Evolutionary conservation across 2,329 filamentous ascomycete species (phyloP), one percentile per base, ranked within the genome.

Genomic region (Fusarium nurragi): DNA sequence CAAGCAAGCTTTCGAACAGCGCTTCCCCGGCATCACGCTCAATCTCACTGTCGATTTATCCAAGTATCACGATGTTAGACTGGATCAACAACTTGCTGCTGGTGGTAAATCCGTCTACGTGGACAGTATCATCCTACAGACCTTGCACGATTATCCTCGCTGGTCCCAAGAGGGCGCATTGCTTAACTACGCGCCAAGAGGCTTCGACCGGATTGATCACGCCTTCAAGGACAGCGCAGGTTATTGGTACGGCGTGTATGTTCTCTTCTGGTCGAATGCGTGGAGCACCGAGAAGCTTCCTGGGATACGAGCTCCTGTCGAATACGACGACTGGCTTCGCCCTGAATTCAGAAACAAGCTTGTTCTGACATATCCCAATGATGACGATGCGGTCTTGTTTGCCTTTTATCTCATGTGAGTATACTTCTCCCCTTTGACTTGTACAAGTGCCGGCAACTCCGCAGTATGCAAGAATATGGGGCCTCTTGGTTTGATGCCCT

Each of bases 321-420:
- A 71, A 5, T 86, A 76, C 49, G 64, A 74, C 1, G 81, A 84
- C 57, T 80, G 77, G 51, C 70, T 83, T 4, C 75, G 78, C 9
- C 83, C 84, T 0, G 78, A 82, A 54, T 84, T 80, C 73, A 86
- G 86, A 73, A 74, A 81, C 58, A 85, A 83, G 70, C 73, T 86
- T 6, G 80, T 81, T 4, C 69, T 86, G 12, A 85, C 83, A 0
- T 86, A 86, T 54, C 85, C 84, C 11, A 85, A 86, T 57, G 85
- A 86, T 37, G 84, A 87, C 38, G 84, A 87, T 51, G 84, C 84
- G 1, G 79, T 86, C 4, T 73, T 84, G 1, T 86, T 77, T 38
- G 79, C 80, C 4, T 84, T 83, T 38, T 76, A 84, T 37, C 72
- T 83, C 2, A 79, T 86, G 79, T 80, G 70, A 75, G 78, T 68